Conservation (phyloP, 768 basidiomycete genomes). For the Suillus variegatus region DNA sequence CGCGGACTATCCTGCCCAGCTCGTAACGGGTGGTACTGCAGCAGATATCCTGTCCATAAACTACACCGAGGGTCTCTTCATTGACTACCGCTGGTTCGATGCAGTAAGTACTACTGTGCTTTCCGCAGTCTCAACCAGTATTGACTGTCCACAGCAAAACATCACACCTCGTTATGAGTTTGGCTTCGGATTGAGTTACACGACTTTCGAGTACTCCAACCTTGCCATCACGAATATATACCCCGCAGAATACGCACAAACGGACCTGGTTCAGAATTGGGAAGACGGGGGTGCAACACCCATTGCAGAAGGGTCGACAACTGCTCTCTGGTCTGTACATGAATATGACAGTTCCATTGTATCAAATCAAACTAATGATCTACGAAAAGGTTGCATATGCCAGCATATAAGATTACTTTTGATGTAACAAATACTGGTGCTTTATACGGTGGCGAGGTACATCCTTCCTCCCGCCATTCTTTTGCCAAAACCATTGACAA, state of each 20-base stretch:
- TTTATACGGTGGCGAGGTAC: constrained; percentile 60
- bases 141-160: constrained; percentile 44
- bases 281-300: constrained; percentile 57
- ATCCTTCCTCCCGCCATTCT: not conserved
- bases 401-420: constrained; percentile 64
- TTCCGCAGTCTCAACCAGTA: not conserved
- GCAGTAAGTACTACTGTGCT: constrained; percentile 44
- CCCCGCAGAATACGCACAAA: constrained; percentile 29
- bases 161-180: constrained; percentile 86
- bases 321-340: constrained; percentile 54
- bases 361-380: constrained; percentile 9
- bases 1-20: constrained; percentile 51
- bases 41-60: constrained; percentile 46
- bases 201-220: constrained; percentile 71
- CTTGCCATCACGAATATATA: constrained; percentile 49
- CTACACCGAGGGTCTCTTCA: constrained; percentile 65
- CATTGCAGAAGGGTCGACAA: constrained; percentile 56
- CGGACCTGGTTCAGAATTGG: constrained; percentile 49
- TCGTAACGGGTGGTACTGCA: constrained; percentile 26
- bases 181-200: constrained; percentile 88
- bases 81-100: constrained; percentile 77
- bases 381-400: constrained; percentile 59
- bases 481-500: constrained; percentile 1
- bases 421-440: constrained; percentile 64
- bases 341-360: not conserved